phyloP scores from a whole-genome alignment of 768 basidiomycete species.

The Megacollybia marginata region DNA sequence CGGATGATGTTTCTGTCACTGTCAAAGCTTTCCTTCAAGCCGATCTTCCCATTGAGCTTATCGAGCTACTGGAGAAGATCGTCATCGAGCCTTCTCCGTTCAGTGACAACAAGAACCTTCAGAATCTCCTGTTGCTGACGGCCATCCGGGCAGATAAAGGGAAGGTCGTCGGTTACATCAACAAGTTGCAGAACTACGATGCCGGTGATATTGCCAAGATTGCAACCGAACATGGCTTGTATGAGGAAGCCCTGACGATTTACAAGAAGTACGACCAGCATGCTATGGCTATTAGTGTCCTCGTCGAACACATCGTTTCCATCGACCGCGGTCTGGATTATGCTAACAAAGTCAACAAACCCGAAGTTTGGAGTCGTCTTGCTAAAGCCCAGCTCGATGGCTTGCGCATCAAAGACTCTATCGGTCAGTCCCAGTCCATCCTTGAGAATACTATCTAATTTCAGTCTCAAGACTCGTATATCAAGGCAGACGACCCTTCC shows the following conservation, averaged over 20 bases:
- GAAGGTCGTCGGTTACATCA: constrained; percentile 97
- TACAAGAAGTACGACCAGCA: constrained; percentile 98
- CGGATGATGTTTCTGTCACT: constrained; percentile 96
- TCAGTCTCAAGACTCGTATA: constrained; percentile 72
- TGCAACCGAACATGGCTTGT: constrained; percentile 91
- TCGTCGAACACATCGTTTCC: constrained; percentile 97
- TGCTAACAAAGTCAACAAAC: constrained; percentile 92
- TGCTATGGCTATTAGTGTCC: constrained; percentile 91
- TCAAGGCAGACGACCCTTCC: constrained; percentile 91
- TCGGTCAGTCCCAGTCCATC: constrained; percentile 48
- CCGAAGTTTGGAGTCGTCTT: constrained; percentile 94
- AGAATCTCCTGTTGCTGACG: constrained; percentile 91
- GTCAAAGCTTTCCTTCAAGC: constrained; percentile 98
- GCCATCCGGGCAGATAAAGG: constrained; percentile 97
- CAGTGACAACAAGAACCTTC: constrained; percentile 94
- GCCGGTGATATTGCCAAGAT: constrained; percentile 92
- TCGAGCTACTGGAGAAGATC: constrained; percentile 97
- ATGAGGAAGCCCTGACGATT: constrained; percentile 94
- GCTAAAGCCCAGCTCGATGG: constrained; percentile 99
- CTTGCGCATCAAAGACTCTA: constrained; percentile 94
- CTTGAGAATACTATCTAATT: constrained; percentile 1
- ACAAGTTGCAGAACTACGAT: constrained; percentile 95
- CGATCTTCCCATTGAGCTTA: constrained; percentile 93
- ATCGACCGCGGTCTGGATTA: constrained; percentile 95
- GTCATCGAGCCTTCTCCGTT: constrained; percentile 96